phyloP scores from a whole-genome alignment of 495 filamentous ascomycete genomes.

The Staphylotrichum longicolle region DNA sequence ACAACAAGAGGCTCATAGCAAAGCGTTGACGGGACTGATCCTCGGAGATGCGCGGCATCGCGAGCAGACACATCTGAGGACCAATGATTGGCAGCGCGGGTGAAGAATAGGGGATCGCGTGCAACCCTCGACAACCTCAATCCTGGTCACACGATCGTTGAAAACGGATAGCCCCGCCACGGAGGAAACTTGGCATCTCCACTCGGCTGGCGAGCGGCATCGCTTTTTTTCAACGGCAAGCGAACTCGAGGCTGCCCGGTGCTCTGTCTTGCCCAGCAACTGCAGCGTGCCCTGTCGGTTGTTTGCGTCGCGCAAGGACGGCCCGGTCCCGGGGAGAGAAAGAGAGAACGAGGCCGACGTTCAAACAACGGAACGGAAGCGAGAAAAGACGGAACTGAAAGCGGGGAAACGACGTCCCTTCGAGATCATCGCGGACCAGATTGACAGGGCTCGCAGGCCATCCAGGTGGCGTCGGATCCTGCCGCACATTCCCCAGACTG shows the following conservation, averaged over 20 bases:
- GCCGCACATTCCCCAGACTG: conserved; percentile 20
- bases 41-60: not conserved
- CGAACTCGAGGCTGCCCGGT: not conserved
- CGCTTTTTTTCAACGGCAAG: conserved; percentile 15
- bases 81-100: not conserved
- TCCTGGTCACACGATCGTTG: conserved; percentile 20
- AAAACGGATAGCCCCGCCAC: conserved; percentile 5
- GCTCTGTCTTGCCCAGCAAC: no score
- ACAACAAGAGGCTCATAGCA: no score
- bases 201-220: conserved; percentile 1
- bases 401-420: no score
- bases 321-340: no score
- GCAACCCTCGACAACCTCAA: not conserved
- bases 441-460: not conserved
- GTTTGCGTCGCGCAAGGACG: no score
- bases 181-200: conserved; percentile 9
- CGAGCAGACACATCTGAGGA: not conserved
- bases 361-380: no score
- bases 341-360: no score
- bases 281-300: no score
- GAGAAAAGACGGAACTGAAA: no score
- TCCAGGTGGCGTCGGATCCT: conserved; percentile 20
- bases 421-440: not conserved
- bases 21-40: no score
- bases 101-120: not conserved